phyloP scores from a whole-genome alignment of 441 rosid genomes.

The Adansonia gregorii region DNA sequence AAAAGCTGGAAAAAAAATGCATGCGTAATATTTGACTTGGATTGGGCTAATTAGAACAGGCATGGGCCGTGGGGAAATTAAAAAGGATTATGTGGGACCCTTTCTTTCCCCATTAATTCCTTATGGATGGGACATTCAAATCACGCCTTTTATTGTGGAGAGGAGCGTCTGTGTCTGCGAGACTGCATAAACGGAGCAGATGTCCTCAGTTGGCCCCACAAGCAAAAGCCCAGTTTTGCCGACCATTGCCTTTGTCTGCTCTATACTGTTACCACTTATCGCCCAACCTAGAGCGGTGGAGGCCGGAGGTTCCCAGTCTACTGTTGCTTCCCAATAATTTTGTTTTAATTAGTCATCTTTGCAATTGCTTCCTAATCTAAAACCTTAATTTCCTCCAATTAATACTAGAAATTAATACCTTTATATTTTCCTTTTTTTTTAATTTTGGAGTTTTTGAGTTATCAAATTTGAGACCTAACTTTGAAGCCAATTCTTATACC shows the following conservation, averaged over 20 bases:
- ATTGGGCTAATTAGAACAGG: background rate
- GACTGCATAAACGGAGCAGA: background rate
- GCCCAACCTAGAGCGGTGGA: background rate
- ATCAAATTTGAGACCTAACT: too few relatives aligned
- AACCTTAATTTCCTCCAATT: background rate
- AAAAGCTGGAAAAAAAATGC: too few relatives aligned
- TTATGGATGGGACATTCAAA: too few relatives aligned
- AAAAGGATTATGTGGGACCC: background rate
- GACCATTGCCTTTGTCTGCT: background rate
- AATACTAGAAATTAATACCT: too few relatives aligned
- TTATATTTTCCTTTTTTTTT: background rate
- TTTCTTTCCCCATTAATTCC: too few relatives aligned
- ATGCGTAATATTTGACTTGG: background rate
- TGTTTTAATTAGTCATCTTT: background rate
- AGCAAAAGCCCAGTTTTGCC: background rate
- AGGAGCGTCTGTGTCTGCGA: conserved; percentile 7
- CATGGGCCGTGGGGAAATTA: background rate
- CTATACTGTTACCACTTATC: too few relatives aligned
- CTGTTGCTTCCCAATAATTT: background rate
- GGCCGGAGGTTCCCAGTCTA: too few relatives aligned
- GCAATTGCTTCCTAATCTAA: background rate
- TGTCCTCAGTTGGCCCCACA: background rate
- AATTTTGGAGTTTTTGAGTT: background rate
- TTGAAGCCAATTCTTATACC: too few relatives aligned
- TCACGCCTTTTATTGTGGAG: background rate